Evolutionary conservation across 2,329 filamentous ascomycete genomes (phyloP).

Genomic region (Trichoderma atroviride): DNA sequence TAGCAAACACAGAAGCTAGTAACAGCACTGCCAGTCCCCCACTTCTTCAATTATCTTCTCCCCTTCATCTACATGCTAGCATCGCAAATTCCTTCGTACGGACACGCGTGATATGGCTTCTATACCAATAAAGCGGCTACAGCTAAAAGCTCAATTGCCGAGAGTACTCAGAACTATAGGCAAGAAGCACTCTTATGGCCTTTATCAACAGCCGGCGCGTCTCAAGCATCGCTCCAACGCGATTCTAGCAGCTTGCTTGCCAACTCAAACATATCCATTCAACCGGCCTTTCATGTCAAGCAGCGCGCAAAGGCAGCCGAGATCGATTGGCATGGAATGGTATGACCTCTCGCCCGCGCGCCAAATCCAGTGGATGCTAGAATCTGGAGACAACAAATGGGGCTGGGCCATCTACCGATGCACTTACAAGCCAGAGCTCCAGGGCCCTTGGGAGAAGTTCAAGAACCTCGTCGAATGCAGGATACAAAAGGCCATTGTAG

Average conservation of each 20-base stretch:
- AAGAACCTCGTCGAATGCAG: not conserved
- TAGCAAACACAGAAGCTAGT: no score
- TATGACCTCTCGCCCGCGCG: not conserved
- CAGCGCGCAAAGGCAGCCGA: not conserved
- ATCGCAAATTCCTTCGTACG: not conserved
- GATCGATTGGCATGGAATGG: not conserved
- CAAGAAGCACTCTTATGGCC: not conserved
- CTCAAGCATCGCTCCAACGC: not conserved
- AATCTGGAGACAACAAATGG: not conserved
- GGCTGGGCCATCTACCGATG: slow-evolving; percentile 7
- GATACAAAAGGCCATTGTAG: not conserved
- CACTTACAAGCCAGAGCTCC: not conserved
- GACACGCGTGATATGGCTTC: not conserved
- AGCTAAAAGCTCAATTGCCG: not conserved
- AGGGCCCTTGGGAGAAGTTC: not conserved
- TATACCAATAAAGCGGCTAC: not conserved
- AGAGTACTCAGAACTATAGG: not conserved
- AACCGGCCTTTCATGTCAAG: not conserved
- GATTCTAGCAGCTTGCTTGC: not conserved
- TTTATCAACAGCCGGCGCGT: not conserved
- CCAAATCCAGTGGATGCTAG: not conserved
- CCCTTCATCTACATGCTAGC: not conserved
- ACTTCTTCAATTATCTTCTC: not conserved
- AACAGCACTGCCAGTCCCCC: no score
- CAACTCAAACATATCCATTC: not conserved